A percentile compares a stretch with the other conserved stretches of the same genome.
phyloP scores from a whole-genome alignment of 75 land plant species.

The Larix kaempferi region DNA sequence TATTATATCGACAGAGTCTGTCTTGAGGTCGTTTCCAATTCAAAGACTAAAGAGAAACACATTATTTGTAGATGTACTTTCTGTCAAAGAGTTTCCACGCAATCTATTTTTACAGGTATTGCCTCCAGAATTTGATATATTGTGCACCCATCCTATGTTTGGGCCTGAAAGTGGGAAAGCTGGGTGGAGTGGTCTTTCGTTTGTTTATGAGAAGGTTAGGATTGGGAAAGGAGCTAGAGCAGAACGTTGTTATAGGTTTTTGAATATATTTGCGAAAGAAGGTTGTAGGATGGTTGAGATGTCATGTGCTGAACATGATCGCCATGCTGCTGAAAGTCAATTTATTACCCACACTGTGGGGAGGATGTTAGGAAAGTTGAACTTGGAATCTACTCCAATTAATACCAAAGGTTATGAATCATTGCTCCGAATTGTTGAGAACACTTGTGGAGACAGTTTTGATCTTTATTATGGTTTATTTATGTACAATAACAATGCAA shows the following conservation, averaged over 20 bases:
- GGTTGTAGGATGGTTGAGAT: constrained; percentile 79
- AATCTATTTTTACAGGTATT: constrained; percentile 48
- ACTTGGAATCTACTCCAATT: constrained; percentile 58
- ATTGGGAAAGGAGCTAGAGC: constrained; percentile 28
- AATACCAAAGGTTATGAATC: constrained; percentile 85
- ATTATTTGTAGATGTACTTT: constrained; percentile 75
- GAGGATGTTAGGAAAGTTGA: constrained; percentile 52
- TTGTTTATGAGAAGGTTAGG: constrained; percentile 74
- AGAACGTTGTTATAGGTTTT: constrained; percentile 26
- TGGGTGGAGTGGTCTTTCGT: constrained; percentile 64
- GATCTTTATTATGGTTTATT: constrained; percentile 88
- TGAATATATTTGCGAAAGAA: constrained; percentile 54
- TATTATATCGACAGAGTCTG: constrained; percentile 63
- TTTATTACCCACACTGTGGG: constrained; percentile 69
- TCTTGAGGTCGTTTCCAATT: constrained; percentile 51
- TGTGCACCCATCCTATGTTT: constrained; percentile 92
- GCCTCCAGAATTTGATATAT: constrained; percentile 59
- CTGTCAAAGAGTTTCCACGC: constrained; percentile 79
- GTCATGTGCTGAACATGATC: constrained; percentile 70
- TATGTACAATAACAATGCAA: constrained; percentile 83
- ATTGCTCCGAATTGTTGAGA: constrained; percentile 64
- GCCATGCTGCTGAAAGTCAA: constrained; percentile 61
- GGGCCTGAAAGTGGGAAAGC: constrained; percentile 73
- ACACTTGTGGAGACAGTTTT: constrained; percentile 73
- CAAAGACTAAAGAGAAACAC: constrained; percentile 62